These are phyloP conservation scores for Raphanus sativus DNA, from an alignment of 345 rosid species.

Conservation along the genomic window DNA sequence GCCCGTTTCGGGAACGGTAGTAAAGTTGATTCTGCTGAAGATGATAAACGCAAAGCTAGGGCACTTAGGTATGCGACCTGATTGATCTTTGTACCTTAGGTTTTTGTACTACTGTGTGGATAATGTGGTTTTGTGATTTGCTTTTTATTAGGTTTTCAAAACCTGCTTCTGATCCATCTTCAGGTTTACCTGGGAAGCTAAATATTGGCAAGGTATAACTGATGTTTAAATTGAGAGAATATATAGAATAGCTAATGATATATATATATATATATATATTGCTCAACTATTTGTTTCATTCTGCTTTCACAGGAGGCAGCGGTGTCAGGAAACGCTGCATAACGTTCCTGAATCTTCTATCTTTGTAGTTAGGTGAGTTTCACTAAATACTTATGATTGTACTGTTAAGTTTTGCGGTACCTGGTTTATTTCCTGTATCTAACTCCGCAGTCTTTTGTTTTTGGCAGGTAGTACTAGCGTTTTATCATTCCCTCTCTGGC, in stretches of 20 bases:
- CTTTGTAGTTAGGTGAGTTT: slow-evolving; percentile 46
- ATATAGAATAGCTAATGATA: not conserved
- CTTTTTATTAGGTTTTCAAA: too few relatives aligned
- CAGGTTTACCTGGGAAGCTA: too few relatives aligned
- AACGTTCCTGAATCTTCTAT: slow-evolving; percentile 43
- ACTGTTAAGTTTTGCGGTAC: not conserved
- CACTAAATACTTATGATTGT: not conserved
- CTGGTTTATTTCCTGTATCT: not conserved
- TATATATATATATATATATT: not conserved
- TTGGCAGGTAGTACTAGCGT: slow-evolving; percentile 60
- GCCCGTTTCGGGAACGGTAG: slow-evolving; percentile 37
- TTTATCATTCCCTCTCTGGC: slow-evolving; percentile 42
- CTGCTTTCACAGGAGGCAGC: slow-evolving; percentile 52
- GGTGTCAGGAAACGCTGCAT: slow-evolving; percentile 62
- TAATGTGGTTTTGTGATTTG: too few relatives aligned
- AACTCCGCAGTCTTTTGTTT: not conserved
- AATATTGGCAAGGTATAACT: too few relatives aligned
- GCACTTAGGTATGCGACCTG: too few relatives aligned
- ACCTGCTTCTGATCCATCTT: too few relatives aligned
- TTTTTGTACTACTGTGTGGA: too few relatives aligned
- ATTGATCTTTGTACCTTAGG: too few relatives aligned
- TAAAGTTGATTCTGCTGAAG: too few relatives aligned
- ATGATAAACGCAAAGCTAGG: too few relatives aligned
- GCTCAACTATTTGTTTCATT: slow-evolving; percentile 9
- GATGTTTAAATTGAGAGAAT: not conserved